Conservation (phyloP, 305 asterid genomes). For the Solanum hybrid region DNA sequence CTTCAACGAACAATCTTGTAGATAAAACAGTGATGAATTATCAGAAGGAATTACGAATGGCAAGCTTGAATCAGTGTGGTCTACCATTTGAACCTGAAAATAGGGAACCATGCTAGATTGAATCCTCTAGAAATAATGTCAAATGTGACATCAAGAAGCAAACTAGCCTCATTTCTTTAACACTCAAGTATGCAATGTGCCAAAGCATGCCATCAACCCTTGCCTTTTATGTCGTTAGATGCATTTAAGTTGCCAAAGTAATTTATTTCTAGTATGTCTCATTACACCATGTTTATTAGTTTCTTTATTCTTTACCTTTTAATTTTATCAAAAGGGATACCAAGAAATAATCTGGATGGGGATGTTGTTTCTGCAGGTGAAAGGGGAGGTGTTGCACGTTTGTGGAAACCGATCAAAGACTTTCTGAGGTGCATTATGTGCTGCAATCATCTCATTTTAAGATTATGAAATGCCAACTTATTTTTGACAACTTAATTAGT, state of each 20-base stretch:
- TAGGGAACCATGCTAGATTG: neutral
- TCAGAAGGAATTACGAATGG: neutral
- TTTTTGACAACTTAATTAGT: neutral
- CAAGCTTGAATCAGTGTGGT: neutral
- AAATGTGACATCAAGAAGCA: neutral
- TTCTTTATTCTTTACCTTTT: neutral
- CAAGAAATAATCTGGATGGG: constrained; percentile 16
- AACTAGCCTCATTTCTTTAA: neutral
- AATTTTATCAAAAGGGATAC: neutral
- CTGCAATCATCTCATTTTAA: neutral
- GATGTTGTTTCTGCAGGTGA: constrained; percentile 27
- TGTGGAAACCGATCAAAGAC: constrained; percentile 59
- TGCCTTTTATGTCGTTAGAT: neutral
- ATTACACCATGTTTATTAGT: neutral
- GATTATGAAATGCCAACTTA: neutral
- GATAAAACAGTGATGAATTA: neutral
- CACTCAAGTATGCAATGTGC: neutral
- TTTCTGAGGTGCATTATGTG: constrained; percentile 45
- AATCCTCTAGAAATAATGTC: neutral
- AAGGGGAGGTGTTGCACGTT: constrained; percentile 21
- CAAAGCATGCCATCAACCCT: neutral
- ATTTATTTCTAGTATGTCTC: neutral
- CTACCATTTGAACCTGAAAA: neutral
- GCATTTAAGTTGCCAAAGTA: neutral
- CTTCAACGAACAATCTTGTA: neutral